Evolutionary conservation across 495 filamentous ascomycete genomes (phyloP), one percentile per base, ranked within the genome.

Genomic region (Xylaria intraflava): DNA sequence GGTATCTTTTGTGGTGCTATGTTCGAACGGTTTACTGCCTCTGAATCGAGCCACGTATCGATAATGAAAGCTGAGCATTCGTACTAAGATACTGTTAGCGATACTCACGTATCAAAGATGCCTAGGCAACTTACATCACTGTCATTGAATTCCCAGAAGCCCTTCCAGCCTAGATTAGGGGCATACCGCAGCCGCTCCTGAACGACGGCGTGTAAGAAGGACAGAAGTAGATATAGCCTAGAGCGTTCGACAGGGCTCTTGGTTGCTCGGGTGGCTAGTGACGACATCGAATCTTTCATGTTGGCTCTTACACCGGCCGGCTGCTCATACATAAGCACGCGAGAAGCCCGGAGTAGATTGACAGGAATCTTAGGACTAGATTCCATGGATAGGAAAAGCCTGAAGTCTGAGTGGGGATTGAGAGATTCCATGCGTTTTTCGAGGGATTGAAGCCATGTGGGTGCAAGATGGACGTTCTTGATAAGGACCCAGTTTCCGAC

Each of bases 131-230:
- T 86, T 81, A 96, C 91, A 71, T 98, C 93, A 59, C 91, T 95
- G 69, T 99, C 93, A 65, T 99, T 99, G 67, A 99, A 99, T 73
- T 99, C 93, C 93, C 93, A 99, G 79, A 95, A 95, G 51, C 89
- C 89, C 75, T 95, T 95, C 93, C 94, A 97, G 47, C 93, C 93
- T 50, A 99, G 78, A 46, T 80, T 93, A 2, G 93, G 94, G 17
- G 90, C 92, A 64, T 99, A 99, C 53, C 93, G 88, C 56, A 99
- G 77, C 61, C 93, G 77, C 68, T 99, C 93, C 69, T 99, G 93
- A 27, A 99, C 81, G 11, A 99, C 92, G 11, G 94, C 93, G 62
- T 99, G 93, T 55, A 97, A 66, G 80, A 97, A 97, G 6, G 88
- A 92, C 19, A 99, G 81, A 46, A 97, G 72, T 39, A 99, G 76